Base-by-base conservation (phyloP, 2,329 filamentous ascomycete species). In the Apiospora pterosperma region DNA sequence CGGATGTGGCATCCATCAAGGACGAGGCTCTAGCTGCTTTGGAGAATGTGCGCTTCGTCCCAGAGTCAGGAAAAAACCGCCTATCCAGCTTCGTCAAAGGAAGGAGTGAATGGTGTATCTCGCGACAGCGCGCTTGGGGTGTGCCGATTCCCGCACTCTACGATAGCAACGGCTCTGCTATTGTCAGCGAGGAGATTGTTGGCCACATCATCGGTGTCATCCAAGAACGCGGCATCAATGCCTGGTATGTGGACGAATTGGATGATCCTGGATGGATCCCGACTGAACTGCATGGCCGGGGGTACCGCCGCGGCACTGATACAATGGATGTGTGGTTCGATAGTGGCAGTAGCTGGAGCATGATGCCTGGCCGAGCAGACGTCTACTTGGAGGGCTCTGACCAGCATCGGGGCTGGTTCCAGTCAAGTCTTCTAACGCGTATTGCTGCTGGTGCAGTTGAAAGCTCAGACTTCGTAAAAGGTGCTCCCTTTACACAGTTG, bases 251-350 rank as follows among this genome's bases (percentile, higher is more conserved):
- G 0, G 95, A 98, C 74, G 81, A 85, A 16, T 80, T 84, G 1
- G 85, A 94, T 67, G 93, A 98, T 62, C 80, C 84, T 28, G 87
- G 86, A 0, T 99, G 95, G 95, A 83, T 96, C 36, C 88, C 89
- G 2, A 77, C 86, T 6, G 84, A 86, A 11, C 80, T 97, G 1
- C 79, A 80, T 36, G 79, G 83, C 16, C 81, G 82, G 10, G 74
- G 79, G 5, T 96, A 90, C 74, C 82, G 85, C 59, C 90, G 96
- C 67, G 95, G 95, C 16, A 92, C 84, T 52, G 96, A 99, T 73
- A 99, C 96, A 0, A 99, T 99, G 96, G 96, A 99, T 76, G 96
- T 99, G 11, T 99, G 96, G 96, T 99, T 99, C 71, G 96, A 99
- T 76, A 98, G 96, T 69, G 96, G 96, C 6, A 97, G 92, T 61